Evolutionary conservation across 352 stramenopile genomes (phyloP), one percentile per base, ranked within the genome.

Genomic region (Phytophthora tubulina): DNA sequence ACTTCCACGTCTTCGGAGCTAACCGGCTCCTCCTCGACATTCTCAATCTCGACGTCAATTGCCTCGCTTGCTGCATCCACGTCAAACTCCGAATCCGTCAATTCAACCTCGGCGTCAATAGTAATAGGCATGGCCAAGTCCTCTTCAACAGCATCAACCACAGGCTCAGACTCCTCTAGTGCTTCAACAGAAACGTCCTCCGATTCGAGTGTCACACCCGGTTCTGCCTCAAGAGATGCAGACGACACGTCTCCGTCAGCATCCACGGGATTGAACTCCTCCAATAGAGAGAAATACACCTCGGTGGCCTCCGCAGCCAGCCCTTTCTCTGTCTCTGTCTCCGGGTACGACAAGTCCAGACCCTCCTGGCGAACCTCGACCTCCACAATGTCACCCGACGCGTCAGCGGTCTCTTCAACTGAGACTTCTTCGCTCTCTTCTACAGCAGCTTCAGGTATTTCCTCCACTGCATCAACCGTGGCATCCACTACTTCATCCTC

Each of bases 231-330:
- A 11, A 4, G n/a, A 49, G 13, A 50, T 49, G 11, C 31, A 62
- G 39, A 42, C 33, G 5, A 17, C 7, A 54, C 17, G 17, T 56
- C 61, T 33, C 46, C 49, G 27, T 32, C 49, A 33, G 30, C 17
- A 35, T 15, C 27, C 14, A 35, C 5, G 44, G 32, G 15, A n/a
- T 74, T 38, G 30, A 39, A 33, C 6, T 62, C 41, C 21, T n/a
- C n/a, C n/a, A n/a, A n/a, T n/a, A n/a, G n/a, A n/a, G n/a, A n/a
- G n/a, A n/a, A n/a, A n/a, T n/a, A n/a, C n/a, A n/a, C n/a, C n/a
- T n/a, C n/a, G n/a, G n/a, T 21, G 15, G 36, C 30, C 33, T 46
- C 49, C 49, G 70, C 79, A 32, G 81, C 77, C 0, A 72, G 79
- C 7, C 81, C 36, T 50, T 64, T 59, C 59, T 45, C 45, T 9